Evolutionary conservation across 306 rosid species (phyloP).

Genomic region (Cicer pinnatifidum): DNA sequence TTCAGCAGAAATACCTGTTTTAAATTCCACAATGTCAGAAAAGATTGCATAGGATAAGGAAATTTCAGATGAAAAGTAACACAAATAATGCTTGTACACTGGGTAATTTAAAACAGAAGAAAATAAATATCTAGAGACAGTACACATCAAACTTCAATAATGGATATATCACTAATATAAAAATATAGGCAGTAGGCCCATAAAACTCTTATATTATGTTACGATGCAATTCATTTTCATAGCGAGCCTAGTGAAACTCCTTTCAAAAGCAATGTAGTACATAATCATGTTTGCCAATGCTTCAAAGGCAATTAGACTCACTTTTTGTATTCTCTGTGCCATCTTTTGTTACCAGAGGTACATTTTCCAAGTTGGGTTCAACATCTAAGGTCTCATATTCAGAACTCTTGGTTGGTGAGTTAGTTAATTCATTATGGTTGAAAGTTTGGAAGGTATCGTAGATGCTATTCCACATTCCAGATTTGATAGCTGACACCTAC

Average conservation of each 20-base stretch:
- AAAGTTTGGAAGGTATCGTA: constrained; percentile 76
- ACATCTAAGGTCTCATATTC: constrained; percentile 64
- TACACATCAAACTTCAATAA: not conserved
- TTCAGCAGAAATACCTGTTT: constrained; percentile 65
- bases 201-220: constrained; percentile 8
- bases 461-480: constrained; percentile 86
- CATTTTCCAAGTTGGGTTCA: constrained; percentile 60
- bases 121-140: constrained; percentile 7
- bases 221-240: constrained; percentile 21
- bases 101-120: constrained; percentile 20
- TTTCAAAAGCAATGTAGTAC: constrained; percentile 25
- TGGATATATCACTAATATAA: constrained; percentile 16
- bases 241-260: constrained; percentile 11
- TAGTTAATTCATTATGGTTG: constrained; percentile 49
- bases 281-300: constrained; percentile 33
- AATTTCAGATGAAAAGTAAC: constrained; percentile 2
- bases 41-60: constrained; percentile 18
- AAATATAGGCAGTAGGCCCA: constrained; percentile 20
- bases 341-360: constrained; percentile 33
- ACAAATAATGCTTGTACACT: constrained; percentile 1
- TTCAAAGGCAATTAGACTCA: constrained; percentile 52
- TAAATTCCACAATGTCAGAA: constrained; percentile 34
- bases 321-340: constrained; percentile 45
- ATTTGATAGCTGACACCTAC: constrained; percentile 77
- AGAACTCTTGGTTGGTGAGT: constrained; percentile 51